These are phyloP conservation scores for Physaria fendleri DNA, from an alignment of 345 rosid genomes.

Conservation along the genomic window DNA sequence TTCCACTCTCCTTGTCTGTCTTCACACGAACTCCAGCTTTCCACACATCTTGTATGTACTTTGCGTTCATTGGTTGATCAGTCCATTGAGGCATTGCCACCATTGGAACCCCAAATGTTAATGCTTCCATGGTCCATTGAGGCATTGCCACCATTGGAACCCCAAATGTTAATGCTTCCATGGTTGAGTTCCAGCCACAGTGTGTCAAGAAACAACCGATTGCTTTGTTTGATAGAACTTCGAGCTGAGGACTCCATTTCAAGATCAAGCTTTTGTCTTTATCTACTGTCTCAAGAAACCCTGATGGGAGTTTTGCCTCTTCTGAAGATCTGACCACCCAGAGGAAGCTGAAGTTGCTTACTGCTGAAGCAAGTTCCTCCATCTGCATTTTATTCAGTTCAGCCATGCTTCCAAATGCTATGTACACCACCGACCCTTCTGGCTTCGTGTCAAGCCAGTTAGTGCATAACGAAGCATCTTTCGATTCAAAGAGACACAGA, in stretches of 20 bases:
- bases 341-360: constrained; percentile 37
- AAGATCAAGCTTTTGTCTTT: constrained; percentile 35
- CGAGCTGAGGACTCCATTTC: constrained; percentile 52
- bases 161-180: constrained; percentile 44
- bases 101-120: constrained; percentile 47
- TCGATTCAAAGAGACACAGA: constrained; percentile 32
- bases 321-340: constrained; percentile 54
- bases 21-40: constrained; percentile 46
- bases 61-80: constrained; percentile 44
- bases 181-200: constrained; percentile 62
- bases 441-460: constrained; percentile 48
- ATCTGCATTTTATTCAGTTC: constrained; percentile 31
- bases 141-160: constrained; percentile 52
- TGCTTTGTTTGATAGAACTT: constrained; percentile 38
- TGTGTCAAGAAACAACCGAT: constrained; percentile 60
- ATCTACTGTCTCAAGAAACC: constrained; percentile 12
- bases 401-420: constrained; percentile 62
- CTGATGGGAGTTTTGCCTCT: constrained; percentile 35
- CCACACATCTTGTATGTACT: constrained; percentile 54
- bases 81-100: constrained; percentile 51
- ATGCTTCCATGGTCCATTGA: constrained; percentile 44
- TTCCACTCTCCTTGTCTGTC: constrained; percentile 36
- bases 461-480: constrained; percentile 16
- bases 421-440: constrained; percentile 48
- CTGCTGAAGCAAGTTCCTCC: constrained; percentile 48